Evolutionary conservation across 2,329 filamentous ascomycete genomes (phyloP), one percentile per base, ranked within the genome.

Genomic region (Penicillium sclerotiorum): DNA sequence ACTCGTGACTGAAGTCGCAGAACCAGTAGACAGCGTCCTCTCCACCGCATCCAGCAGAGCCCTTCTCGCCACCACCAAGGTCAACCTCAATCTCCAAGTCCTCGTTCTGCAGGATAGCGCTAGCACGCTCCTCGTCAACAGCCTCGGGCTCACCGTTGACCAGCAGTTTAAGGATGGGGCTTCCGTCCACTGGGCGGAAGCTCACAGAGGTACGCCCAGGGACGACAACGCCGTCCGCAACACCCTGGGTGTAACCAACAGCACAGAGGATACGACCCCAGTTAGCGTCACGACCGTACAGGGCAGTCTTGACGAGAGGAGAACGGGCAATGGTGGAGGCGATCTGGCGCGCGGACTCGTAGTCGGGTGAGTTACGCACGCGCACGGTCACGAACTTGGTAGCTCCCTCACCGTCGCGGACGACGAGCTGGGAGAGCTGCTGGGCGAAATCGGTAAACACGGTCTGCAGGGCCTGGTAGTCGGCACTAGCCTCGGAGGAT

Each of bases 181-280:
- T 81, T 0, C 80, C 82, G 56, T 84, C 80, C 0, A 77, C 72
- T 1, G 84, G 83, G 8, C 83, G 73, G 66, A 87, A 86, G 58
- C 77, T 80, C 6, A 86, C 83, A 55, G 77, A 82, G 7, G 82
- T 86, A 39, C 76, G 74, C 42, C 77, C 70, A 1, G 82, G 82
- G 1, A 80, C 69, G 17, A 86, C 74, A 8, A 72, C 72, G 0
- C 69, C 71, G 1, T 64, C 59, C 27, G 46, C 73, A 61, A 80
- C 70, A 60, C 71, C 71, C 51, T 80, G 79, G 0, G 82, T 78
- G 68, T 97, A 97, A 3, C 94, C 94, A 4, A 92, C 91, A 1
- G 94, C 93, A 70, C 94, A 97, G 22, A 97, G 81, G 55, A 99
- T 95, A 47, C 94, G 90, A 27, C 94, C 94, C 94, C 94, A 99